phyloP scores from a whole-genome alignment of 176 grass and related monocot genomes.

The Leersia perrieri region DNA sequence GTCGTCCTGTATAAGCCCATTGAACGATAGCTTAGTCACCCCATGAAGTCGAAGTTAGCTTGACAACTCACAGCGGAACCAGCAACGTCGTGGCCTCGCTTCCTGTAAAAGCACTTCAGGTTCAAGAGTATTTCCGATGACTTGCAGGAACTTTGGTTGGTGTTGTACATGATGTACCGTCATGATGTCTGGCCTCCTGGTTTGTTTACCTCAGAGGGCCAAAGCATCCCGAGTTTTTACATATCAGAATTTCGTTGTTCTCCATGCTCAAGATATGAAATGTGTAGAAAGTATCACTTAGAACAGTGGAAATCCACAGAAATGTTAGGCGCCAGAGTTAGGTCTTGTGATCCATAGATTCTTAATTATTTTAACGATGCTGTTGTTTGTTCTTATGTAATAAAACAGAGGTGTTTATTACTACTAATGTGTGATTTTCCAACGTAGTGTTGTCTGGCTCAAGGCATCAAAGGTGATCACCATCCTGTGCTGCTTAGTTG shows the following conservation, averaged over 20 bases:
- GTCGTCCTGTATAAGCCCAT: constrained; percentile 91
- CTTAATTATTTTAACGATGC: constrained; percentile 16
- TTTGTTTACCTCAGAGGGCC: constrained; percentile 25
- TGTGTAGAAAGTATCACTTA: constrained; percentile 38
- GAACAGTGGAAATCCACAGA: constrained; percentile 38
- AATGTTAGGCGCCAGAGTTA: constrained; percentile 24
- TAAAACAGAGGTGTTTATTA: constrained; percentile 27
- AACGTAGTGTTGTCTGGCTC: not conserved
- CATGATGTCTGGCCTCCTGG: constrained; percentile 11
- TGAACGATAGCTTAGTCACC: constrained; percentile 47
- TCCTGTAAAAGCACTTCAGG: constrained; percentile 47
- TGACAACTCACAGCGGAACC: constrained; percentile 46
- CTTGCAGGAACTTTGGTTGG: constrained; percentile 35
- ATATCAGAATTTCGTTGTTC: not conserved
- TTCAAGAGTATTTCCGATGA: constrained; percentile 41
- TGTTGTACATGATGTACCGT: constrained; percentile 35
- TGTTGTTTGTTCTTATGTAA: constrained; percentile 18
- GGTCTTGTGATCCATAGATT: constrained; percentile 31
- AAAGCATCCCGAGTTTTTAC: not conserved
- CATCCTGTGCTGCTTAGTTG: not conserved
- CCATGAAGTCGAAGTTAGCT: constrained; percentile 32
- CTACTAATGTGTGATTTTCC: not conserved
- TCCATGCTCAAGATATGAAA: not conserved
- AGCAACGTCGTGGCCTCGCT: constrained; percentile 16
- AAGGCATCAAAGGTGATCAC: not conserved